phyloP scores from a whole-genome alignment of 139 green algal genomes.

The Closterium sp. region DNA sequence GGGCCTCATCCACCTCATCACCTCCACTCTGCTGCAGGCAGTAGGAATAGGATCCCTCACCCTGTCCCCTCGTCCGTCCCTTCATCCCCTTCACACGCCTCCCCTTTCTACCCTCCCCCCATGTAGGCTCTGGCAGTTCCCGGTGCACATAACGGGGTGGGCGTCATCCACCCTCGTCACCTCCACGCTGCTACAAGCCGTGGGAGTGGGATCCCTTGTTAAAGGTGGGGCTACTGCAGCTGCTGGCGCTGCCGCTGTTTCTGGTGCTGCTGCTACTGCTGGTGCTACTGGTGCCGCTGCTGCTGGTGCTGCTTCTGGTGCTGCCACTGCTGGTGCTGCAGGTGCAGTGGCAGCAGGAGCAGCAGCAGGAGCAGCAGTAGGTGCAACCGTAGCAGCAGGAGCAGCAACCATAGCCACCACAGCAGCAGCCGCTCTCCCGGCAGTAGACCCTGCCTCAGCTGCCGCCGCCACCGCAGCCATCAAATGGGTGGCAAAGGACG shows the following conservation, averaged over 20 bases:
- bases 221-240: neutral
- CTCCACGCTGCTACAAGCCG: conserved; percentile 50
- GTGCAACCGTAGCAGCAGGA: neutral
- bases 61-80: no score
- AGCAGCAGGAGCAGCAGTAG: no score
- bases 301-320: neutral
- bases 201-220: conserved; percentile 19
- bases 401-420: neutral
- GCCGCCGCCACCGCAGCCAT: conserved; percentile 48
- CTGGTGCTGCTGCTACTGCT: neutral
- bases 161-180: conserved; percentile 40
- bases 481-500: conserved; percentile 58
- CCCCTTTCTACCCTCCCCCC: no score
- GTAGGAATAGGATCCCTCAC: no score
- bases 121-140: conserved; percentile 46
- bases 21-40: no score
- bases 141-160: conserved; percentile 50
- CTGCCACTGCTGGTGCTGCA: neutral
- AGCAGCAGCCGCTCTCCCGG: neutral
- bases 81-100: no score
- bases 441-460: neutral
- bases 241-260: neutral
- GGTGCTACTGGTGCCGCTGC: neutral
- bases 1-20: no score
- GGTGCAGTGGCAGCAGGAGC: no score